These are phyloP conservation scores for Casuarina cunninghamiana DNA, from an alignment of 306 rosid genomes.

Conservation along the genomic window DNA sequence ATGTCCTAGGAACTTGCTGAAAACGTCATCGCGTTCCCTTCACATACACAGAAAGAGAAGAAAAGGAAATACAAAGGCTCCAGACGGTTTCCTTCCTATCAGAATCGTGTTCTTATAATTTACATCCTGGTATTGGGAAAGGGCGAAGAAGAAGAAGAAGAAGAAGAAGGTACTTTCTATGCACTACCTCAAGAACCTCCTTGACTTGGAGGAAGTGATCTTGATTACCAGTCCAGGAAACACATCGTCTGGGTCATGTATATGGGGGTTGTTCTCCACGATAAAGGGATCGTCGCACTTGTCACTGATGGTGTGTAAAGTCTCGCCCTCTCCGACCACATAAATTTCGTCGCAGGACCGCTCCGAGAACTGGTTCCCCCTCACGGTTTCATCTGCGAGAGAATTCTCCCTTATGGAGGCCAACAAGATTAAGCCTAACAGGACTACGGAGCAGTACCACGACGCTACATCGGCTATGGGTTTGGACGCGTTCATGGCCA, in stretches of 20 bases:
- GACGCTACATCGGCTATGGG: slow-evolving; percentile 49
- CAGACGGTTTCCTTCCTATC: background rate
- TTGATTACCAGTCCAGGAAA: slow-evolving; percentile 83
- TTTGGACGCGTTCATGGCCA: background rate
- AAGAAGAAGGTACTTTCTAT: background rate
- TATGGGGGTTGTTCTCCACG: slow-evolving; percentile 24
- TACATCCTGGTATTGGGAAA: background rate
- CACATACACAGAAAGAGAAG: background rate
- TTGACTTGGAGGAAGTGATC: slow-evolving; percentile 40
- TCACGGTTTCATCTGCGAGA: slow-evolving; percentile 7
- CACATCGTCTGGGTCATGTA: slow-evolving; percentile 47
- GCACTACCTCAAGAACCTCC: slow-evolving; percentile 9
- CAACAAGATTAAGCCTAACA: slow-evolving; percentile 50
- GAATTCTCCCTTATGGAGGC: slow-evolving; percentile 53
- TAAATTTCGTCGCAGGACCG: slow-evolving; percentile 49
- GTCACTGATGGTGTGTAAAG: slow-evolving; percentile 14
- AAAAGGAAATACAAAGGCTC: background rate
- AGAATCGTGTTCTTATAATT: background rate
- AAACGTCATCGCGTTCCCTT: background rate
- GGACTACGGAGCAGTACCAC: slow-evolving; percentile 53
- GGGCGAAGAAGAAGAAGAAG: background rate
- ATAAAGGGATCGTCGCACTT: slow-evolving; percentile 14
- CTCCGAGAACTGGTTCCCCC: slow-evolving; percentile 36
- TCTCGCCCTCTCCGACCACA: slow-evolving; percentile 25
- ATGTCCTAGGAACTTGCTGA: background rate